phyloP scores from a whole-genome alignment of 257 asterid species.

The Anisodus tanguticus region DNA sequence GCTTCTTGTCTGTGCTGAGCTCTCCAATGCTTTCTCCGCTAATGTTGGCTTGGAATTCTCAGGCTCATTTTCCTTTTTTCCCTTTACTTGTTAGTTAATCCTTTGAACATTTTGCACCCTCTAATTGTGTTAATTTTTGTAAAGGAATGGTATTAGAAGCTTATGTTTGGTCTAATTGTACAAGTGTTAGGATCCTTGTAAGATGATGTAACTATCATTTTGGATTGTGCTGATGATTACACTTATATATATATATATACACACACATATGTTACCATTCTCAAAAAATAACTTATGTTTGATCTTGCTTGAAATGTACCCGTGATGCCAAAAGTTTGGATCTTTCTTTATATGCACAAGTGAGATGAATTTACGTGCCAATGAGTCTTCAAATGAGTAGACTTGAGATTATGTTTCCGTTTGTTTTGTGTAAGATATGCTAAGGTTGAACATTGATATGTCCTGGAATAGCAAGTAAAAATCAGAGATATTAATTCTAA shows the following conservation, averaged over 20 bases:
- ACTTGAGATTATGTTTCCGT: neutral
- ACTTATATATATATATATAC: too few species aligned
- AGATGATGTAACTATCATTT: too few species aligned
- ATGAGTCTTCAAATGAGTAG: neutral
- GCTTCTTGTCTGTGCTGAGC: constrained; percentile 59
- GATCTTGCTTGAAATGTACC: neutral
- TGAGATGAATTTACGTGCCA: neutral
- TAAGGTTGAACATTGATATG: neutral
- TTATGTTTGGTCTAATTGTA: too few species aligned
- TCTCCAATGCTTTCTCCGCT: constrained; percentile 65
- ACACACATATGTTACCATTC: too few species aligned
- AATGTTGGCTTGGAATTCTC: constrained; percentile 78
- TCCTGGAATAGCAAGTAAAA: neutral
- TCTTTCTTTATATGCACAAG: neutral
- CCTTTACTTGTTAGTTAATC: neutral
- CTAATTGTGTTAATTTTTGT: neutral
- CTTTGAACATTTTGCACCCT: neutral
- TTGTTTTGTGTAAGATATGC: neutral
- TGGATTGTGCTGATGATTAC: too few species aligned
- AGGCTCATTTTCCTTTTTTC: constrained; percentile 45
- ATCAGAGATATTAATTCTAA: neutral
- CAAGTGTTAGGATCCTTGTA: too few species aligned
- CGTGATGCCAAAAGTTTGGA: too few species aligned
- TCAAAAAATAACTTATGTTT: neutral
- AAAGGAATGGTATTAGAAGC: neutral